Percentiles rank a stretch among this genome's conserved stretches.
These are phyloP conservation scores for Didymella segeticola DNA, from an alignment of 2,329 filamentous ascomycete species.

Conservation along the genomic window DNA sequence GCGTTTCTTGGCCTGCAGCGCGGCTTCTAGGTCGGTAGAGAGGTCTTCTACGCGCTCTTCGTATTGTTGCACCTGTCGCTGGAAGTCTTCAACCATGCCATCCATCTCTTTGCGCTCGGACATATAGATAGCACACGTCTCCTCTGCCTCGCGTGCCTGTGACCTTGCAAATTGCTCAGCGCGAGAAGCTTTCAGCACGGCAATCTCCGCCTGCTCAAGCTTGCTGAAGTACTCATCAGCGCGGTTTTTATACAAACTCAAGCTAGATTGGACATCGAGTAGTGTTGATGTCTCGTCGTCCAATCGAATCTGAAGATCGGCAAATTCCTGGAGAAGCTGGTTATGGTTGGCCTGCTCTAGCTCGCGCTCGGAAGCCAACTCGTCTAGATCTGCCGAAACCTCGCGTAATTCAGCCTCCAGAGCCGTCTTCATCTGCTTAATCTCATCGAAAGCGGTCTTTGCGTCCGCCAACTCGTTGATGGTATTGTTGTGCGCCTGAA, in stretches of 20 bases:
- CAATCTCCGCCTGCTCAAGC: conserved; percentile 94
- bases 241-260: conserved; percentile 87
- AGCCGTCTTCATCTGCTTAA: conserved; percentile 80
- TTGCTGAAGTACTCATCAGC: conserved; percentile 98
- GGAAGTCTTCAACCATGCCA: conserved; percentile 82
- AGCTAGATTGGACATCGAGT: conserved; percentile 80
- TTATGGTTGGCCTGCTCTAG: conserved; percentile 87
- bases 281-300: conserved; percentile 88
- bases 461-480: conserved; percentile 85
- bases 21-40: conserved; percentile 84
- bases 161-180: conserved; percentile 94
- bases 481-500: conserved; percentile 85
- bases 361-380: conserved; percentile 78
- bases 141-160: conserved; percentile 88
- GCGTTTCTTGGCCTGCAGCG: conserved; percentile 87
- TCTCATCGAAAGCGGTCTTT: conserved; percentile 84
- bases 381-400: conserved; percentile 79
- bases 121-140: conserved; percentile 88
- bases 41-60: conserved; percentile 93
- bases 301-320: conserved; percentile 90
- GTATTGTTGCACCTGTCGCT: conserved; percentile 85
- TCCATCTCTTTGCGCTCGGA: conserved; percentile 92
- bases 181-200: conserved; percentile 87
- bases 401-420: conserved; percentile 89
- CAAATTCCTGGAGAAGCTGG: conserved; percentile 89